Evolutionary conservation across 2,329 filamentous ascomycete species (phyloP).

Genomic region (Apiospora pterosperma): DNA sequence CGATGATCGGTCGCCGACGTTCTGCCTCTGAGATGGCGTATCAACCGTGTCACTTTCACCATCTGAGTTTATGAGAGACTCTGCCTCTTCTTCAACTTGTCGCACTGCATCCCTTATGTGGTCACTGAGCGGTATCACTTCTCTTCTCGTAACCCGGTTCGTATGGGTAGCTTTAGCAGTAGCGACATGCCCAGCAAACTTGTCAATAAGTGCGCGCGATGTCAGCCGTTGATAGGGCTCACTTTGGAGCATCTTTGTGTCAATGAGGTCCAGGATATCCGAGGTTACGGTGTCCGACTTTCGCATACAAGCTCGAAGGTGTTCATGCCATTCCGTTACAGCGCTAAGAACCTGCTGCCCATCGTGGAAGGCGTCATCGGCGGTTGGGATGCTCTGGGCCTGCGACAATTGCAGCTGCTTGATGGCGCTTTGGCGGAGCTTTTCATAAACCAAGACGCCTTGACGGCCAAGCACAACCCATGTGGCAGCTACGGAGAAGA

Average conservation of each 20-base stretch:
- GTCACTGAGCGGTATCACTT: not conserved
- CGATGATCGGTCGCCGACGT: not conserved
- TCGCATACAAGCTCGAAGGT: constrained; percentile 13
- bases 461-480: constrained; percentile 31
- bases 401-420: not conserved
- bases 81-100: not conserved
- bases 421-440: constrained; percentile 13
- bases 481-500: constrained; percentile 34
- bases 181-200: constrained; percentile 1
- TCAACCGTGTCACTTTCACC: not conserved
- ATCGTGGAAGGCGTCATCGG: constrained; percentile 22
- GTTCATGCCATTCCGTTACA: constrained; percentile 21
- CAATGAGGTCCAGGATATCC: constrained; percentile 21
- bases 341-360: constrained; percentile 15
- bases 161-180: not conserved
- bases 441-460: constrained; percentile 24
- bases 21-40: not conserved
- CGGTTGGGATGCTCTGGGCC: not conserved
- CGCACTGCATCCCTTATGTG: not conserved
- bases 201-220: not conserved
- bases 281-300: constrained; percentile 17
- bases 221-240: not conserved
- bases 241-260: constrained; percentile 14
- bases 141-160: not conserved
- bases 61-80: not conserved